A percentile compares a stretch with the other conserved stretches of the same genome.
These are phyloP conservation scores for Verticillium albo-atrum DNA, from an alignment of 2,329 filamentous ascomycete genomes.

Conservation along the genomic window DNA sequence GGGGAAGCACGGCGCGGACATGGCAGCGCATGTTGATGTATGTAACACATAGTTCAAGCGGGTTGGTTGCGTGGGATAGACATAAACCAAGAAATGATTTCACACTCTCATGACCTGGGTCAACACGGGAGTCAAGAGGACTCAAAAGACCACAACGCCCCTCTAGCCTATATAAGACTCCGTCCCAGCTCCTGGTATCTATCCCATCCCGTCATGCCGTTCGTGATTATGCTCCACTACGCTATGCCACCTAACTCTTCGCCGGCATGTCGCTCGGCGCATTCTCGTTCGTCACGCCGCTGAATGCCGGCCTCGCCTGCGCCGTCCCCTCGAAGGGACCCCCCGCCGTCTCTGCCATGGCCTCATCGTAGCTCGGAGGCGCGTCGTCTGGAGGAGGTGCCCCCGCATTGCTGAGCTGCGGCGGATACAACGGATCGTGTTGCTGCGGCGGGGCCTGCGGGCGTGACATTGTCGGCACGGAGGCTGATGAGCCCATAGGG, in stretches of 20 bases:
- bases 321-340: slow-evolving; percentile 60
- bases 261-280: slow-evolving; percentile 45
- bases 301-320: slow-evolving; percentile 61
- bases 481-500: slow-evolving; percentile 19
- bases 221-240: slow-evolving; percentile 1
- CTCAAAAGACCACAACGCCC: background rate
- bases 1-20: background rate
- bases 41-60: too few species aligned
- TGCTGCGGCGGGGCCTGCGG: slow-evolving; percentile 18
- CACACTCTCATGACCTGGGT: background rate
- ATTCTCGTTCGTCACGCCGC: slow-evolving; percentile 58
- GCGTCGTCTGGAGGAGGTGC: slow-evolving; percentile 61
- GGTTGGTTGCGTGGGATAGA: background rate
- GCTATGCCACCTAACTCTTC: slow-evolving; percentile 25
- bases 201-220: background rate
- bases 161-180: background rate
- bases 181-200: background rate
- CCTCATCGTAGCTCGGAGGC: slow-evolving; percentile 94
- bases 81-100: background rate
- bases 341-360: slow-evolving; percentile 70
- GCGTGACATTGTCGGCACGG: slow-evolving; percentile 9
- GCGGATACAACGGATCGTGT: slow-evolving; percentile 52
- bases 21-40: too few species aligned
- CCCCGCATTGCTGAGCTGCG: slow-evolving; percentile 46
- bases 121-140: background rate